Base-by-base conservation (phyloP, 139 green algal species). In the Deuterostichococcus epilithicus region DNA sequence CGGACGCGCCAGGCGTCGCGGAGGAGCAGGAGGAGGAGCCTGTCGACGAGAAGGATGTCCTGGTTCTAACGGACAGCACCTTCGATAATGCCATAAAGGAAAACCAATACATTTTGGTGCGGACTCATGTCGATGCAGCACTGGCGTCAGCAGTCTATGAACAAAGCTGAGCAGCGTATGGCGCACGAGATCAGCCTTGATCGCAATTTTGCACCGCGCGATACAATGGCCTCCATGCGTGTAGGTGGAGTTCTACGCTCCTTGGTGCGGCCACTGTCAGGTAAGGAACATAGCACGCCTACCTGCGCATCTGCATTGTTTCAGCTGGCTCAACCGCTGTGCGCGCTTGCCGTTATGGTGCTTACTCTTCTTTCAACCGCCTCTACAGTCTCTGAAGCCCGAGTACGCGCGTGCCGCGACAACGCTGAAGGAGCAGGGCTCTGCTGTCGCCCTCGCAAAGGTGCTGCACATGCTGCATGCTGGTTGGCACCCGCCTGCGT, bases 221-320 rank as follows among this genome's bases (percentile, higher is more conserved):
- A 20, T 63, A 69, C 28, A 37, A 68, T 28, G 13, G 36, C 47
- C 30, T 44, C 20, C 33, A 18, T 28, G 18, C 32, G n/a, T 20
- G 28, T 78, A 91, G 86, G 89, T 93, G 15, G 86, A 91, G 80
- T 94, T 92, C 78, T 92, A 92, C 60, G 90, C 90, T 4, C 90
- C 90, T 4, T 94, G 90, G 90, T 94, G 90, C 80, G 89, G 89
- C 33, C 90, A 94, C 76, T 94, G 90, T 81, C 88, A 94, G 82
- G 87, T 90, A 34, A 35, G 83, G n/a, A n/a, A n/a, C n/a, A n/a
- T n/a, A n/a, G n/a, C n/a, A n/a, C n/a, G n/a, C n/a, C n/a, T 73
- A 15, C 37, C 22, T 52, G 32, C 25, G n/a, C 72, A 59, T 59
- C 70, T 74, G 58, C 25, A 25, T 80, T 18, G 20, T 33, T 6